These are phyloP conservation scores for Bipolaris victoriae DNA, from an alignment of 2,329 filamentous ascomycete genomes.

Conservation along the genomic window DNA sequence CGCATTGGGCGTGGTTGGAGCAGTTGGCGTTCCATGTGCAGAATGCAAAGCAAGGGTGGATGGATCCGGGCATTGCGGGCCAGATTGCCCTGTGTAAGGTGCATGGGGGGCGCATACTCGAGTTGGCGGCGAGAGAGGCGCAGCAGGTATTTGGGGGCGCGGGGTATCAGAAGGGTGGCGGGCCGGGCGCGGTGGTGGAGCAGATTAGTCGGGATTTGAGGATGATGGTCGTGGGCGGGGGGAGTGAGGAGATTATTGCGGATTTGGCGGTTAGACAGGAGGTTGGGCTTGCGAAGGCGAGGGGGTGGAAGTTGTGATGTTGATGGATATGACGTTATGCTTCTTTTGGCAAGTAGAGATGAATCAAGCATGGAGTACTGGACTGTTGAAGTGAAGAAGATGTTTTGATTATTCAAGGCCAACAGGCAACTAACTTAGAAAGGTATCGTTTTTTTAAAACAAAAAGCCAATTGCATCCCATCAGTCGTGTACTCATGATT, in stretches of 20 bases:
- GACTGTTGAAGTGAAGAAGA: background rate
- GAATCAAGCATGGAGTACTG: background rate
- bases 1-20: conserved; percentile 67
- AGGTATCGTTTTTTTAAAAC: background rate
- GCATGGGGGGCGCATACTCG: conserved; percentile 57
- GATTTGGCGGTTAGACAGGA: conserved; percentile 62
- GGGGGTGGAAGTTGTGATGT: conserved; percentile 52
- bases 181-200: conserved; percentile 58
- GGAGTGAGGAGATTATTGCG: conserved; percentile 62
- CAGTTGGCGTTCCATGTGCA: conserved; percentile 64
- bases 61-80: conserved; percentile 48
- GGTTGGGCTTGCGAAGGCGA: conserved; percentile 45
- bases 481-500: conserved; percentile 1
- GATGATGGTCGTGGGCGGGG: conserved; percentile 60
- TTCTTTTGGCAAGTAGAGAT: no score
- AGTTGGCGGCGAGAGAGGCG: conserved; percentile 59
- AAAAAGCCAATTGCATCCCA: background rate
- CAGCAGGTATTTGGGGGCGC: conserved; percentile 63
- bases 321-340: no score
- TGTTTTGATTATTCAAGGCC: background rate
- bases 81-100: conserved; percentile 56
- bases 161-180: conserved; percentile 59
- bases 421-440: background rate
- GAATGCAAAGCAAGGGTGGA: conserved; percentile 46
- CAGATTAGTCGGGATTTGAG: conserved; percentile 61